phyloP scores from a whole-genome alignment of 371 early-diverging fungal genomes.

The Mucor lusitanicus region DNA sequence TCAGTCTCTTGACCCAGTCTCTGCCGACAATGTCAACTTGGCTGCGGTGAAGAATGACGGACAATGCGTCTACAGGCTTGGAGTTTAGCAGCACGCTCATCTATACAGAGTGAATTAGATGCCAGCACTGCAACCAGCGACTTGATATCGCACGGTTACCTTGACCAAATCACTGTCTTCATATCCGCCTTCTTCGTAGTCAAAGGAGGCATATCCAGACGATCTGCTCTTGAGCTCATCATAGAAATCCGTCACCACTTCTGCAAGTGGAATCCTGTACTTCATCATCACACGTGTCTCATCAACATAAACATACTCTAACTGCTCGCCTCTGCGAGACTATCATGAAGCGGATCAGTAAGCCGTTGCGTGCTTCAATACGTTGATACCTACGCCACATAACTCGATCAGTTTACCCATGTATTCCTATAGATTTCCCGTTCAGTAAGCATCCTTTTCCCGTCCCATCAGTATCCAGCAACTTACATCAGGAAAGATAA shows the following conservation, averaged over 20 bases:
- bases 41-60: slow-evolving; percentile 84
- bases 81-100: slow-evolving; percentile 89
- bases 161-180: slow-evolving; percentile 89
- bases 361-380: background rate
- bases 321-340: slow-evolving; percentile 80
- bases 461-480: background rate
- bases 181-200: slow-evolving; percentile 95
- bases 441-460: background rate
- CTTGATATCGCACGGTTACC: slow-evolving; percentile 38
- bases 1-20: slow-evolving; percentile 80
- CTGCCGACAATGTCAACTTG: slow-evolving; percentile 76
- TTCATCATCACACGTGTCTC: slow-evolving; percentile 87
- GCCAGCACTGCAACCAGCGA: background rate
- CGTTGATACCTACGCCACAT: slow-evolving; percentile 69
- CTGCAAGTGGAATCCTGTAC: slow-evolving; percentile 87
- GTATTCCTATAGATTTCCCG: slow-evolving; percentile 57
- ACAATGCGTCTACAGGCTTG: slow-evolving; percentile 92
- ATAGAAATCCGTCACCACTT: slow-evolving; percentile 93
- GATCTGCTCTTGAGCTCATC: slow-evolving; percentile 90
- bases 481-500: slow-evolving; percentile 83
- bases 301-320: slow-evolving; percentile 85
- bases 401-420: slow-evolving; percentile 90
- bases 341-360: slow-evolving; percentile 14
- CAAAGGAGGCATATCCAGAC: slow-evolving; percentile 94
- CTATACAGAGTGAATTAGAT: slow-evolving; percentile 32